These are phyloP conservation scores for Alternaria novae-zelandiae DNA, from an alignment of 2,329 filamentous ascomycete genomes.

Conservation along the genomic window DNA sequence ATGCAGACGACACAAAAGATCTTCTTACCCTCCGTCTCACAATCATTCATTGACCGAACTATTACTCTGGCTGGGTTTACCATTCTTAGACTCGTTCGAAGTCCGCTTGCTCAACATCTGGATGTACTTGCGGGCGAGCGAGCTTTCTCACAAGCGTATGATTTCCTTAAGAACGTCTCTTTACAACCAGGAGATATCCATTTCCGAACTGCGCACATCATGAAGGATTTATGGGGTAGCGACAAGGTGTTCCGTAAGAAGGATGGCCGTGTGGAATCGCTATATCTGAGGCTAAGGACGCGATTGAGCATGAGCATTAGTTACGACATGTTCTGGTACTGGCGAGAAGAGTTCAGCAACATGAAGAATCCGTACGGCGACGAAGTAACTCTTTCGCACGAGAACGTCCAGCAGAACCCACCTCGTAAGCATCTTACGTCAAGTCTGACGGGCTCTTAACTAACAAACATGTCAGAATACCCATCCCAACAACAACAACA, in stretches of 20 bases:
- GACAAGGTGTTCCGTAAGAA: slow-evolving; percentile 40
- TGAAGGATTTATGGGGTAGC: slow-evolving; percentile 46
- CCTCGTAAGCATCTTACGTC: slow-evolving; percentile 32
- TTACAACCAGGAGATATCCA: slow-evolving; percentile 44
- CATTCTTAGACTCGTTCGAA: slow-evolving; percentile 41
- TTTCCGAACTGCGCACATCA: slow-evolving; percentile 36
- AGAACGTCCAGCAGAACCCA: slow-evolving; percentile 31
- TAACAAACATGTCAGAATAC: slow-evolving; percentile 26
- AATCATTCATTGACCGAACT: slow-evolving; percentile 44
- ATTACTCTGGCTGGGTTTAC: slow-evolving; percentile 42
- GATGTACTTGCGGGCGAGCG: slow-evolving; percentile 43
- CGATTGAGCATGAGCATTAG: slow-evolving; percentile 47
- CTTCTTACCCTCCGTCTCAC: slow-evolving; percentile 35
- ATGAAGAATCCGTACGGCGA: slow-evolving; percentile 47
- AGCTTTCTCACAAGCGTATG: slow-evolving; percentile 40
- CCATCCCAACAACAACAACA: slow-evolving; percentile 21
- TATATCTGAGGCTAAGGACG: slow-evolving; percentile 41
- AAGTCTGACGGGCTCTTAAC: neutral
- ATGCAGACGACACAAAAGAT: slow-evolving; percentile 30
- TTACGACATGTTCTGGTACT: slow-evolving; percentile 51
- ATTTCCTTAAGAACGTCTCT: slow-evolving; percentile 43
- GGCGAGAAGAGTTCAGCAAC: slow-evolving; percentile 47
- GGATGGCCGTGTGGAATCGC: slow-evolving; percentile 41
- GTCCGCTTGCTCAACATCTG: slow-evolving; percentile 38
- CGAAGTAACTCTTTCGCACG: slow-evolving; percentile 28